Base-by-base conservation (phyloP, 495 filamentous ascomycete species). In the Annulohypoxylon maeteangense region DNA sequence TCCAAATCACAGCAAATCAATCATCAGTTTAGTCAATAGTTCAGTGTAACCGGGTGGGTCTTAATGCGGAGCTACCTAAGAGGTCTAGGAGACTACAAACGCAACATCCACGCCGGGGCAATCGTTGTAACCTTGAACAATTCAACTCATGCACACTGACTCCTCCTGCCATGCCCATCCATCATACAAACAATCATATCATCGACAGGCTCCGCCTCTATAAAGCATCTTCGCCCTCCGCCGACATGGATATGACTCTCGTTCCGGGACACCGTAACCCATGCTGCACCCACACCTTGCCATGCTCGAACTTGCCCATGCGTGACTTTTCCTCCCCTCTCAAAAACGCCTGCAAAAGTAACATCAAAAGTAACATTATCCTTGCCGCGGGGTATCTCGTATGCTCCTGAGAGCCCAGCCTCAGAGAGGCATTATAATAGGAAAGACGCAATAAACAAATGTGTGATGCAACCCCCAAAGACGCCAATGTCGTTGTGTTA, bases 301-400 rank as follows among this genome's bases (percentile, higher is more conserved):
- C 16, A 47, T 47, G 42, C 42, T 20, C 1, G 16, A n/a, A 14
- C 10, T 29, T 34, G 25, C 20, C 16, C n/a, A 23, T 34, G 7
- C 7, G 16, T 27, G 29, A 34, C 27, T 22, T 34, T 10, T 12
- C n/a, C 12, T 40, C 12, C 12, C 27, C 6, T 2, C 11, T 10
- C 3, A 10, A 25, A 54, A 54, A 54, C 50, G 50, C 50, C 50
- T 7, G 7, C 50, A 34, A 54, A 54, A 53, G 12, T 36, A 36
- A 42, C n/a, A 32, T 16, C 50, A 54, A 7, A 36, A 36, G 12
- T 36, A 36, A 36, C 32, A 11, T 36, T n/a, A 10, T 27, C 14
- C 27, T n/a, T 54, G 8, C 16, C 50, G 27, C 12, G 50, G 50
- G 50, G 50, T 54, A 54, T 54, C 50, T 54, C 29, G 16, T 16